Conservation (phyloP, 2,329 filamentous ascomycete genomes). For the Aquanectria penicillioides region DNA sequence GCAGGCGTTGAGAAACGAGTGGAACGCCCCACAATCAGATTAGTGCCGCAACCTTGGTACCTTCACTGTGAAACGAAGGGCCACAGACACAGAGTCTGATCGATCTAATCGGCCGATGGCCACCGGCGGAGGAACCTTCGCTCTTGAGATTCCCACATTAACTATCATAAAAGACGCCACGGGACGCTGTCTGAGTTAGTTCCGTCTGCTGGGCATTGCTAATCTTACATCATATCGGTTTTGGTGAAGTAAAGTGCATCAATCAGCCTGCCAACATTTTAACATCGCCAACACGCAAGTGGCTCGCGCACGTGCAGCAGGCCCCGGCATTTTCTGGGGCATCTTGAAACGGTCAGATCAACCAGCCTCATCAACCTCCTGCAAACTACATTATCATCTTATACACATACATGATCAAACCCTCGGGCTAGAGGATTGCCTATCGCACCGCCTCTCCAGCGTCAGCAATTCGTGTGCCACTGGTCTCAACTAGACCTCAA, state of each 20-base stretch:
- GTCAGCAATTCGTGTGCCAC: slow-evolving; percentile 18
- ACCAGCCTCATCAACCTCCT: slow-evolving; percentile 15
- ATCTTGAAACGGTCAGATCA: slow-evolving; percentile 18
- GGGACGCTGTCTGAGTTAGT: too few relatives aligned
- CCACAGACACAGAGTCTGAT: neutral
- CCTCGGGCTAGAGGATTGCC: neutral
- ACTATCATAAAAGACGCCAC: too few relatives aligned
- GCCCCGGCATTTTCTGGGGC: slow-evolving; percentile 13
- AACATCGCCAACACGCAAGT: neutral
- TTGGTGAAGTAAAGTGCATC: too few relatives aligned
- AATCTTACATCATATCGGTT: too few relatives aligned
- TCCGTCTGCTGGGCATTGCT: too few relatives aligned
- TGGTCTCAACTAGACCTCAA: neutral
- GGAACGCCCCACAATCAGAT: slow-evolving; percentile 17
- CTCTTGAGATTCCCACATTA: slow-evolving; percentile 1
- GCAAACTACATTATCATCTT: slow-evolving; percentile 6
- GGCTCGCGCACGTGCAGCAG: slow-evolving; percentile 19
- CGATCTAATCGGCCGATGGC: slow-evolving; percentile 1
- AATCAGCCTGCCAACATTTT: too few relatives aligned
- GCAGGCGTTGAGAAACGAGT: too few relatives aligned
- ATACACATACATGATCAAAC: neutral
- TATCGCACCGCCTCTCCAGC: neutral
- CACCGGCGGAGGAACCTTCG: neutral
- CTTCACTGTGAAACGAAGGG: slow-evolving; percentile 7
- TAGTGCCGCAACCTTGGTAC: slow-evolving; percentile 8